Evolutionary conservation across 2,329 filamentous ascomycete genomes (phyloP), one percentile per base, ranked within the genome.

Genomic region (Ophiostoma sp.): DNA sequence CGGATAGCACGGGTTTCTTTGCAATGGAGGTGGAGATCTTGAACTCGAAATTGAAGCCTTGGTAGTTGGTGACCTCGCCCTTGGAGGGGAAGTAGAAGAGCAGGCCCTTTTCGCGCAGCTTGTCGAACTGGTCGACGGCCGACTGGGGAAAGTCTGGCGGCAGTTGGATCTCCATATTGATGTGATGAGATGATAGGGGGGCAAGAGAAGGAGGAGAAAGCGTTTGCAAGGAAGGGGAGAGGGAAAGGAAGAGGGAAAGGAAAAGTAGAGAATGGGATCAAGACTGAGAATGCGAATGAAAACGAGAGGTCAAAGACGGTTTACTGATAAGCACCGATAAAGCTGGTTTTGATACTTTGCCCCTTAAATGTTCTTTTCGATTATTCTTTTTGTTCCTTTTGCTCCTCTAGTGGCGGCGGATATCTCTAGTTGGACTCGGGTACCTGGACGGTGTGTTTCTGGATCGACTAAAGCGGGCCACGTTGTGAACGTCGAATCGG

Each of bases 11-110:
- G 41, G 72, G 71, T 40, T 73, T 73, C 44, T 67, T 69, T 60
- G 63, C 73, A 67, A 72, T 75, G 71, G 69, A 73, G 64, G 71
- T 68, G 5, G 73, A 72, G 63, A 71, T 69, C 64, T 72, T 71
- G 69, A 76, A 76, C 69, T 76, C 73, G 42, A 76, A 74, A 12
- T 68, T 47, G 62, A 72, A 72, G 3, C 66, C 68, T 0, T 71
- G n/a, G 49, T 66, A 41, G 12, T 58, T 16, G 47, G 66, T 65
- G 5, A 72, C 66, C 38, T 73, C 72, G 64, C 68, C 67, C 8
- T 65, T n/a, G 8, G 67, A 40, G 8, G 70, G 70, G n/a, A 63
- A 70, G 66, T 72, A 72, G 27, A 70, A 69, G 4, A 73, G 69
- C 12, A 67, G 67, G 44, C 70, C 72, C 8, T 70, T n/a, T 5